Conservation (phyloP, 768 basidiomycete genomes). For the Amanita muscaria region DNA sequence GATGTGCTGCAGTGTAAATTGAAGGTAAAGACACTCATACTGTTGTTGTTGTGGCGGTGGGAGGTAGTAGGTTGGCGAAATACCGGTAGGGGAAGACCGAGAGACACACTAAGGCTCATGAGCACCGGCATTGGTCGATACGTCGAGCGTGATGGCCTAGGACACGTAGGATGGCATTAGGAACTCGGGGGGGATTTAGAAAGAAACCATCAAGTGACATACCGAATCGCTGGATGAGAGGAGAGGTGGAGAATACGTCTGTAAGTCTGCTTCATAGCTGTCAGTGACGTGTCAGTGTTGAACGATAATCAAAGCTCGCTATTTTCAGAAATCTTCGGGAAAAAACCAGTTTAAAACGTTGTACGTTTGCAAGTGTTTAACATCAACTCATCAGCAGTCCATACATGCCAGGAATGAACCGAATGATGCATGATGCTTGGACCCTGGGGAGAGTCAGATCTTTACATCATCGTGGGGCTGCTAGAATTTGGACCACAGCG, state of each 20-base stretch:
- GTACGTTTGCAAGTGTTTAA: slow-evolving; percentile 1
- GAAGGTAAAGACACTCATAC: slow-evolving; percentile 41
- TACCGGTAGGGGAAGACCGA: slow-evolving; percentile 19
- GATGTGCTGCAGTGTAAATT: slow-evolving; percentile 38
- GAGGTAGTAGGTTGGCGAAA: background rate
- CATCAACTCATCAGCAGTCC: slow-evolving; percentile 38
- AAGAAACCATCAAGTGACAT: slow-evolving; percentile 54
- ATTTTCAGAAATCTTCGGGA: slow-evolving; percentile 40
- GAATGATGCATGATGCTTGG: too few species aligned
- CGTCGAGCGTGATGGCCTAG: slow-evolving; percentile 38
- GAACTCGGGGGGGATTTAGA: slow-evolving; percentile 42
- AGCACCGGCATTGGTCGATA: slow-evolving; percentile 44
- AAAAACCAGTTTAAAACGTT: background rate
- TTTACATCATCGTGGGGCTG: too few species aligned
- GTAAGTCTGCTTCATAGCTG: slow-evolving; percentile 19
- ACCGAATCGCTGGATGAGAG: slow-evolving; percentile 24
- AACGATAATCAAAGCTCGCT: slow-evolving; percentile 21
- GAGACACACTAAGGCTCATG: slow-evolving; percentile 39
- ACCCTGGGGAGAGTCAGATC: too few species aligned
- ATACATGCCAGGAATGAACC: too few species aligned
- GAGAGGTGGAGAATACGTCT: slow-evolving; percentile 27
- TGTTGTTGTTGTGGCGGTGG: slow-evolving; percentile 20
- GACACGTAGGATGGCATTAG: slow-evolving; percentile 32
- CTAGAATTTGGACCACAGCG: too few species aligned
- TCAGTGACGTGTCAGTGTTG: background rate